Base-by-base conservation (phyloP, 179 eudicot genomes). In the Silene noctiflora region DNA sequence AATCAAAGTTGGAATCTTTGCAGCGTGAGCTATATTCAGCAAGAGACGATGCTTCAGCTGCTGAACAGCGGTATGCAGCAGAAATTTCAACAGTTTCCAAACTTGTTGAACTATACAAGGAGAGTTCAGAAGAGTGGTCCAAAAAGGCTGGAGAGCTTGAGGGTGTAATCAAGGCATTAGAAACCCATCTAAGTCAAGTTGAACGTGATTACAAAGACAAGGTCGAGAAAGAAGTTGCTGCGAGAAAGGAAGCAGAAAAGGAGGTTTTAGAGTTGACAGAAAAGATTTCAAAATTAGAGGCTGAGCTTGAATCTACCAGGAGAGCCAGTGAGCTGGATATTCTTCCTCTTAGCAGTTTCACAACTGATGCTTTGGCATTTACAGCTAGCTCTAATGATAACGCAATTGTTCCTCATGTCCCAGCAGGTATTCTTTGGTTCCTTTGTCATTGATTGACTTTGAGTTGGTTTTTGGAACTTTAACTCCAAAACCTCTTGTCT, bases 81-180 rank as follows among this genome's bases (percentile, higher is more conserved):
- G 98, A 96, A 86, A 80, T 90, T 21, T 77, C 94, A 22, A 94
- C 98, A 10, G 90, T 91, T 65, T 87, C 89, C 35, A 96, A 90
- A 85, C 97, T 96, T 81, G 91, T 75, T 72, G 98, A 91, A 27
- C 83, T 96, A 63, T 96, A 96, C 72, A 96, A 96, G 85, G 98
- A 94, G 88, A 96, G 93, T 79, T 87, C 98, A 39, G 91, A 91
- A 63, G 98, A 96, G 84, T 96, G 97, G 97, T 94, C 98, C 69
- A 93, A 87, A 81, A 96, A 96, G 85, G 90, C 99, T 22, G 96
- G 97, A 76, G 99, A 90, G 71, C 95, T 96, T 74, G 99, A 94
- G 85, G 99, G 97, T 59, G 98, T 91, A 58, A 90, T 96, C 67
- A 94, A 90, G 86, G 99, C 99, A 73, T 79, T 96, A 82, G 99